Evolutionary conservation across 108 stramenopile species (phyloP), one percentile per base, ranked within the genome.

Genomic region (Pseudonitzschia delicatissima): DNA sequence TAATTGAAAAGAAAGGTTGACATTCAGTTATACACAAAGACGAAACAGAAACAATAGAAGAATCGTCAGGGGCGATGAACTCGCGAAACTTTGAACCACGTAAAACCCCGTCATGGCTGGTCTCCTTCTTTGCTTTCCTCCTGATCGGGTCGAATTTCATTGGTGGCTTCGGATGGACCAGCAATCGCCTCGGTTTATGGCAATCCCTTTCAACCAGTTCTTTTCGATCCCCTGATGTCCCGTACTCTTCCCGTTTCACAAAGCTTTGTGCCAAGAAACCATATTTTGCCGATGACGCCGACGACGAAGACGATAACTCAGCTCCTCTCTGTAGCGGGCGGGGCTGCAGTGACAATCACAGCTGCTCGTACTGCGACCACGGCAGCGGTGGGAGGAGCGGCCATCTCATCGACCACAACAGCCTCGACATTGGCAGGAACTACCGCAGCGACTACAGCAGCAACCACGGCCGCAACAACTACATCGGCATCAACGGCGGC

Each of bases 291-390:
- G 21, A 53, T 23, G 51, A 53, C 29, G 51, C 6, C 26, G 51
- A 53, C 8, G 58, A 59, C 35, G 58, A 59, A 34, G 36, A 59
- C 9, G 29, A 59, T 4, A 59, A 59, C 58, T 35, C 34, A n/a
- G 25, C 35, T 6, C 32, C 35, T 15, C 8, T 59, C n/a, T 13
- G 58, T 34, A 0, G 37, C 37, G 17, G 51, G 34, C 34, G 58
- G 58, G 9, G 37, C 34, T 13, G 35, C 58, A 21, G 58, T 39
- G 21, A 37, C 58, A 4, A 17, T 34, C 2, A 59, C 36, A n/a
- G 32, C 35, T 4, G 35, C 58, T 13, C 17, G 34, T 35, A 37
- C 34, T n/a, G 58, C 36, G 7, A 36, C 35, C 20, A 37, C 35
- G 15, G 58, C 15, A 59, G 32, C 58, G 7, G 31, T 31, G 15